phyloP scores from a whole-genome alignment of 2,329 filamentous ascomycete species.

The Verticillium nonalfalfae region DNA sequence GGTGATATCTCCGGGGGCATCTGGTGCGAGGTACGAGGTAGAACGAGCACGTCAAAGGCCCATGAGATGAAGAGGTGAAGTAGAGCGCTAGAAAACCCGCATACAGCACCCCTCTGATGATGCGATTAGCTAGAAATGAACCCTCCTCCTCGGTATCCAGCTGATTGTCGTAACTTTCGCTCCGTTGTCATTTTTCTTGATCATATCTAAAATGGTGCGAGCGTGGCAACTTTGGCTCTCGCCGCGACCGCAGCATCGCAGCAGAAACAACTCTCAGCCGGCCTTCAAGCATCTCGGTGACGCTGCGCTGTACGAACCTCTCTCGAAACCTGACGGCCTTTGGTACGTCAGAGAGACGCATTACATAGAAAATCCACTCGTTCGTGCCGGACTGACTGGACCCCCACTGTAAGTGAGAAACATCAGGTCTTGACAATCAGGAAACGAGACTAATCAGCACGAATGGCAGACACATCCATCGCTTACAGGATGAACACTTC shows the following conservation, averaged over 20 bases:
- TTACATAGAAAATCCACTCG: slow-evolving; percentile 9
- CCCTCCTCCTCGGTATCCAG: neutral
- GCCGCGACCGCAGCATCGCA: slow-evolving; percentile 7
- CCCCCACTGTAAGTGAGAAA: slow-evolving; percentile 10
- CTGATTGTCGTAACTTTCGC: neutral
- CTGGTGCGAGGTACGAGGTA: neutral
- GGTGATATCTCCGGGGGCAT: neutral
- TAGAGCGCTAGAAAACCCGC: neutral
- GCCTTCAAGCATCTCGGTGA: neutral
- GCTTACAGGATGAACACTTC: slow-evolving; percentile 12
- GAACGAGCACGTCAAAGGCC: neutral
- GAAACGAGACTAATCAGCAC: neutral
- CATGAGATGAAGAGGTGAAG: neutral
- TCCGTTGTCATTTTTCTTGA: neutral
- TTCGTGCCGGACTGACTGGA: slow-evolving; percentile 9
- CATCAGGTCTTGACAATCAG: neutral
- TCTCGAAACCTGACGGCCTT: slow-evolving; percentile 1
- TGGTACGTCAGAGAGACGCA: slow-evolving; percentile 11
- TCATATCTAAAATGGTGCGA: slow-evolving; percentile 6
- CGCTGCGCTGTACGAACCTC: slow-evolving; percentile 6
- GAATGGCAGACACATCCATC: slow-evolving; percentile 12
- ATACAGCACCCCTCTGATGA: neutral
- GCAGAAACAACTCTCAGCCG: neutral
- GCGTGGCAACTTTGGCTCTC: slow-evolving; percentile 14
- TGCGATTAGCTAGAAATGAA: neutral